Base-by-base conservation (phyloP, 2,329 filamentous ascomycete genomes). In the Xylaria hypoxylon region DNA sequence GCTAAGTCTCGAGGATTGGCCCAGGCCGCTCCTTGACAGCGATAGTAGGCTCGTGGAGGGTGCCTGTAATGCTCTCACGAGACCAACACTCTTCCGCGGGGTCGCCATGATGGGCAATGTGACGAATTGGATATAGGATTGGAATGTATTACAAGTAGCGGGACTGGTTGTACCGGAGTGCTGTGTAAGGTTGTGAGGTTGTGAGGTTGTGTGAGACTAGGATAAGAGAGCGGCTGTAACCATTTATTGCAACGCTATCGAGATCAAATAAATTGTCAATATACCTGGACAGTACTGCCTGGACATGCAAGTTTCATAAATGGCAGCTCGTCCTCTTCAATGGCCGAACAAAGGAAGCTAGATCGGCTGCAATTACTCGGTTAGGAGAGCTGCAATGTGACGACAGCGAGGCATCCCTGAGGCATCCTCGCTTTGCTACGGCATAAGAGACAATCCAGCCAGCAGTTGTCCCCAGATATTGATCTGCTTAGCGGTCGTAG, bases 41-140 rank as follows among this genome's bases (percentile, higher is more conserved):
- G 67, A 70, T 17, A 66, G 64, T 3, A 71, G n/a, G 33, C 59
- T 45, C 2, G 52, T n/a, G 19, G 70, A 51, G 35, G 63, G 66
- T 1, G 68, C 17, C 58, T 72, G 74, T 33, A 76, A 58, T 17
- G 60, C 71, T 40, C 72, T 72, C 33, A 69, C 59, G 31, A 75
- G 67, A 62, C 74, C 75, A 57, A 64, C 64, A 45, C 68, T 67
- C 59, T 66, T 74, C 47, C 59, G 71, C 38, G 68, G 47, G 31
- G 71, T 62, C 40, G 73, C 66, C 75, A 76, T 76, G 13, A 33
- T 55, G 69, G 28, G 19, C 38, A 33, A 58, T 44, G 15, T 10
- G 47, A 10, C 2, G 15, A 8, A 35, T 26, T 28, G 28, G 2
- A 26, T 19, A 19, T 13, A 44, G 28, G 28, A 40, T 7, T 42